phyloP scores from a whole-genome alignment of 2,329 filamentous ascomycete genomes.

The Leptosphaerulina australis region DNA sequence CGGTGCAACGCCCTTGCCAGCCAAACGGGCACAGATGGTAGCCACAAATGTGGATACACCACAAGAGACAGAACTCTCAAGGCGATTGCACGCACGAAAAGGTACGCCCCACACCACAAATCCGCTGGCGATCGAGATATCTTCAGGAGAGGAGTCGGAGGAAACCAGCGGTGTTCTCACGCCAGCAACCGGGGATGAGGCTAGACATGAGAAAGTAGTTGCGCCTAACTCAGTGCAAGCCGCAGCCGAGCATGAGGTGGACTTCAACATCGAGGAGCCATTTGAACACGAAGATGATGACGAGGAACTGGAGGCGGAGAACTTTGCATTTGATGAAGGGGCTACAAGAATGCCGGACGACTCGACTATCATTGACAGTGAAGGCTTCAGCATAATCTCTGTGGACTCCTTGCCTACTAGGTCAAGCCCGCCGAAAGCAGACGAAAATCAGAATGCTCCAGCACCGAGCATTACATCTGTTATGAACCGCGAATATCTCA shows the following conservation, averaged over 20 bases:
- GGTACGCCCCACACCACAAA: slow-evolving; percentile 38
- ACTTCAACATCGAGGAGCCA: slow-evolving; percentile 5
- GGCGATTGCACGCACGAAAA: slow-evolving; percentile 32
- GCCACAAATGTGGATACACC: slow-evolving; percentile 13
- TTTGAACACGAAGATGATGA: slow-evolving; percentile 20
- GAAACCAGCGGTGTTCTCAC: slow-evolving; percentile 31
- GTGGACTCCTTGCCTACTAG: slow-evolving; percentile 53
- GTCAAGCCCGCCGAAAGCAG: slow-evolving; percentile 34
- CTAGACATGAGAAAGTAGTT: neutral
- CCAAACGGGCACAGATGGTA: slow-evolving; percentile 5
- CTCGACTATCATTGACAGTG: slow-evolving; percentile 54
- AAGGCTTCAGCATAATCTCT: slow-evolving; percentile 60
- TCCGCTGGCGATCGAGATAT: slow-evolving; percentile 18
- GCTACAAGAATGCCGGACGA: slow-evolving; percentile 49
- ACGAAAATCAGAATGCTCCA: slow-evolving; percentile 11
- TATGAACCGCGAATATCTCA: slow-evolving; percentile 23
- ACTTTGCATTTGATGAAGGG: slow-evolving; percentile 41
- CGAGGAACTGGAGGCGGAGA: slow-evolving; percentile 27
- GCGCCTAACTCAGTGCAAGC: neutral
- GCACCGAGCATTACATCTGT: slow-evolving; percentile 13
- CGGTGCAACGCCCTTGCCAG: slow-evolving; percentile 15
- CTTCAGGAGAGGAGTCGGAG: slow-evolving; percentile 34
- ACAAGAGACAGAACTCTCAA: slow-evolving; percentile 12
- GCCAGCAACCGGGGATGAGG: slow-evolving; percentile 30
- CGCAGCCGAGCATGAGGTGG: neutral